Conservation (phyloP, 257 asterid genomes). For the Solanum peruvianum region DNA sequence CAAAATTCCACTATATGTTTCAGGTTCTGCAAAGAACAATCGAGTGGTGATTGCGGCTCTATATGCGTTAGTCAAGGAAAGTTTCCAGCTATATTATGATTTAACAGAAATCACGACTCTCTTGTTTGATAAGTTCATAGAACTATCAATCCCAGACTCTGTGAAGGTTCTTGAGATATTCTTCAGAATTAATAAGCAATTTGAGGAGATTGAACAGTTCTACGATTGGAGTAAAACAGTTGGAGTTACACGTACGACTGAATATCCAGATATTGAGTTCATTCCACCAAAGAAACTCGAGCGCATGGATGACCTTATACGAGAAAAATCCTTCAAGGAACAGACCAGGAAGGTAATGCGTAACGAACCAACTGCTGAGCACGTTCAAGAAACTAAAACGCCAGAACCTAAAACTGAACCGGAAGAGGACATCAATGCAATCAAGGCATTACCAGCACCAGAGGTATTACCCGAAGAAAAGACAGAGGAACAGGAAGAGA, state of each 20-base stretch:
- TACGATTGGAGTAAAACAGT: conserved; percentile 56
- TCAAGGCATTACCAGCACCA: conserved; percentile 78
- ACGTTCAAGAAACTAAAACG: background rate
- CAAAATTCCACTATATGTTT: background rate
- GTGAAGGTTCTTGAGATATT: conserved; percentile 54
- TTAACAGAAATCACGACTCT: conserved; percentile 58
- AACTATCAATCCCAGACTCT: conserved; percentile 62
- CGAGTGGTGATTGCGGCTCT: conserved; percentile 65
- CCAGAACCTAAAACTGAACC: conserved; percentile 21
- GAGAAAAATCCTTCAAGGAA: conserved; percentile 38
- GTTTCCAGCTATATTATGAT: conserved; percentile 61
- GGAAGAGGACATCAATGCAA: conserved; percentile 43
- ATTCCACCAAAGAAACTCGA: conserved; percentile 66
- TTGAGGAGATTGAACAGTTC: conserved; percentile 68
- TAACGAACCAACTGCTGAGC: conserved; percentile 17
- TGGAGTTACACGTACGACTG: conserved; percentile 63
- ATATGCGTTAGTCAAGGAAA: conserved; percentile 61
- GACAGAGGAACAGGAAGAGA: conserved; percentile 7
- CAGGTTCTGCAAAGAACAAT: conserved; percentile 70
- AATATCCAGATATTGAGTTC: conserved; percentile 75
- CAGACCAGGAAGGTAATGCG: conserved; percentile 9
- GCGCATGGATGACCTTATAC: conserved; percentile 73
- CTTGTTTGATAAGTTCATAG: conserved; percentile 70
- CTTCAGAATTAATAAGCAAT: conserved; percentile 68
- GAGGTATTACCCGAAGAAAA: conserved; percentile 27